A percentile compares a stretch with the other conserved stretches of the same genome.
Conservation (phyloP, 2,329 filamentous ascomycete genomes). For the Ophiostoma tasmaniense region DNA sequence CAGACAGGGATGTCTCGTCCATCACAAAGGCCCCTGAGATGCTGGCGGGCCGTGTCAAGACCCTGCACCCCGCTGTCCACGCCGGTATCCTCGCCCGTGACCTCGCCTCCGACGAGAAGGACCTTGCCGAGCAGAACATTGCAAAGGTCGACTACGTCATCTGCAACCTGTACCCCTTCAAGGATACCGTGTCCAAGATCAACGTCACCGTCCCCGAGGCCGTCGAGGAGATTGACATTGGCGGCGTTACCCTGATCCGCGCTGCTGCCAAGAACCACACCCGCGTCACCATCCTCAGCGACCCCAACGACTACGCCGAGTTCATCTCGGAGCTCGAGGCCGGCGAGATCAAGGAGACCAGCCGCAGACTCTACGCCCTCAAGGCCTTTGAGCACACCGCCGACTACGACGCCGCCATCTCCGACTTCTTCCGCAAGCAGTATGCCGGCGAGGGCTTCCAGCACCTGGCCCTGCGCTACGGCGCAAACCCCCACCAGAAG, state of each 20-base stretch:
- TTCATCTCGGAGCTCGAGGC: slow-evolving; percentile 86
- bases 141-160: slow-evolving; percentile 92
- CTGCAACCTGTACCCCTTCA: slow-evolving; percentile 99
- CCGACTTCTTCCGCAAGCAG: slow-evolving; percentile 95
- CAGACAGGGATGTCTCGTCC: slow-evolving; percentile 77
- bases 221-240: slow-evolving; percentile 98
- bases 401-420: slow-evolving; percentile 90
- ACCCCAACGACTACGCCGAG: slow-evolving; percentile 86
- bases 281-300: slow-evolving; percentile 90
- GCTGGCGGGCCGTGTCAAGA: slow-evolving; percentile 73
- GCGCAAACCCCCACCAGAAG: slow-evolving; percentile 97
- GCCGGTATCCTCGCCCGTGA: slow-evolving; percentile 88
- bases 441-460: slow-evolving; percentile 81
- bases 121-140: slow-evolving; percentile 90
- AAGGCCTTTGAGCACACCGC: slow-evolving; percentile 99
- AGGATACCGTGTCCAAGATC: slow-evolving; percentile 93
- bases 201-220: slow-evolving; percentile 95
- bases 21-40: slow-evolving; percentile 97
- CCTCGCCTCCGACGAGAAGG: slow-evolving; percentile 91
- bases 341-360: slow-evolving; percentile 77
- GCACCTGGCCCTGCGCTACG: slow-evolving; percentile 81
- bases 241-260: slow-evolving; percentile 89
- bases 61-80: slow-evolving; percentile 87
- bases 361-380: slow-evolving; percentile 80
- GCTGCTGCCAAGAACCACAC: slow-evolving; percentile 97